Base-by-base conservation (phyloP, 2,329 filamentous ascomycete species). In the Lojkania enalia region DNA sequence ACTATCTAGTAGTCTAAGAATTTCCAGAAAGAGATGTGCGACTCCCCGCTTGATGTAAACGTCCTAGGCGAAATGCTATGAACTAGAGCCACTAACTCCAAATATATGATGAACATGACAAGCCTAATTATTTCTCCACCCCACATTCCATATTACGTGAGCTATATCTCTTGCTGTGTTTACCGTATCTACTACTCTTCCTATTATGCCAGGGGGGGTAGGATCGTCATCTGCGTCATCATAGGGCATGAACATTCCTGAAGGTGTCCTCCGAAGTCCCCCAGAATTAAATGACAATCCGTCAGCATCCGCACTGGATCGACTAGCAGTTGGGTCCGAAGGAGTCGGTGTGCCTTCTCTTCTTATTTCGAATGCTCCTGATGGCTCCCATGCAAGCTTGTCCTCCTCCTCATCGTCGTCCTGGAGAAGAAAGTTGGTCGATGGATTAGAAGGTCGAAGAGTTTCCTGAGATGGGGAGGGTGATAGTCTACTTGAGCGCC, bases 191-290 rank as follows among this genome's bases (percentile, higher is more conserved):
- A 91, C 83, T 38, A 95, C 84, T 59, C 85, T 84, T 49, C 88
- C 87, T 62, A 95, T 81, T 43, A 95, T 77, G 35, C 86, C 86
- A 39, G 77, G 70, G 5, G 73, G 70, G 2, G 74, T 69, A 31
- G 77, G 64, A 70, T 81, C 77, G 40, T 79, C 75, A 53, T 90
- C 87, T 48, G 83, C 83, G 57, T 90, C 86, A 57, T 90, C 87
- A 57, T 85, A 87, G 5, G 90, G 88, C 87, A 95, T 91, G 60
- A 95, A 87, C 88, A 95, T 95, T 56, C 90, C 90, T 29, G 89
- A 94, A 39, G 84, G 77, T 15, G 89, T 95, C 55, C 90, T 80
- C 51, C 86, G 83, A 76, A 95, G 85, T 40, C 85, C 84, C 14
- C 67, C 65, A 3, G 58, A 54, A 35, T 60, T 33, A 9, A 20